These are phyloP conservation scores for Aquilaria sinensis DNA, from an alignment of 345 rosid species.

Conservation along the genomic window DNA sequence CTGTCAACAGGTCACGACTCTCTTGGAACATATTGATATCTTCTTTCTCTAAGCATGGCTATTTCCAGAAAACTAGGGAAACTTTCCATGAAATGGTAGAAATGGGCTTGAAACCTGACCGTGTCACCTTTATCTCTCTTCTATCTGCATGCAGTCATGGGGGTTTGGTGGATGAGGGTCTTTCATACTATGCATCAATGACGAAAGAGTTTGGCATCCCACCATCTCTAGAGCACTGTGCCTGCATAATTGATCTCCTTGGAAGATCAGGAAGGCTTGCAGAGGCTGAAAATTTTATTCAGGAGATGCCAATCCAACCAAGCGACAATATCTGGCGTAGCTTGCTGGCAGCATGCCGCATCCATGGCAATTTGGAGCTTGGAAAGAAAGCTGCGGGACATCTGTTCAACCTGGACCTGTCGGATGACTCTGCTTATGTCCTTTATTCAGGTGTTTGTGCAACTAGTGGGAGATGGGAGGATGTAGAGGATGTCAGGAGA, in stretches of 20 bases:
- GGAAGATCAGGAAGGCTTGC: slow-evolving; percentile 76
- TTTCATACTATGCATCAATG: slow-evolving; percentile 56
- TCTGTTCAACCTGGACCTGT: slow-evolving; percentile 56
- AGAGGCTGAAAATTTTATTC: slow-evolving; percentile 60
- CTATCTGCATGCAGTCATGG: slow-evolving; percentile 89
- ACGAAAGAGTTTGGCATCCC: slow-evolving; percentile 46
- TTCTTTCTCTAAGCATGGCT: slow-evolving; percentile 76
- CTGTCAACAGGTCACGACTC: slow-evolving; percentile 36
- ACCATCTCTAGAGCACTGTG: slow-evolving; percentile 64
- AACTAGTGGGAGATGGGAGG: slow-evolving; percentile 80
- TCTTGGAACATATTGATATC: slow-evolving; percentile 88
- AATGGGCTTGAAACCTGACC: slow-evolving; percentile 57
- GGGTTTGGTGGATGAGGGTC: slow-evolving; percentile 79
- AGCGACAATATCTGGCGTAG: slow-evolving; percentile 77
- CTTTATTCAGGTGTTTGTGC: slow-evolving; percentile 79
- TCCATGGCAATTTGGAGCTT: slow-evolving; percentile 61
- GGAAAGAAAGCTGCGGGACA: slow-evolving; percentile 68
- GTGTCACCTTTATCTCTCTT: slow-evolving; percentile 83
- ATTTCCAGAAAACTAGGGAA: slow-evolving; percentile 49
- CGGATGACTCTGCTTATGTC: slow-evolving; percentile 81
- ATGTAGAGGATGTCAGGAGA: slow-evolving; percentile 54
- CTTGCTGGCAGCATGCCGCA: slow-evolving; percentile 72
- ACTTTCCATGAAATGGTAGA: slow-evolving; percentile 71
- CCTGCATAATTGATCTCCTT: slow-evolving; percentile 82
- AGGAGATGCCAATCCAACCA: slow-evolving; percentile 62